Percentiles rank a stretch among this genome's conserved stretches.
These are phyloP conservation scores for Pythium biforme DNA, from an alignment of 352 stramenopile species.

Conservation along the genomic window DNA sequence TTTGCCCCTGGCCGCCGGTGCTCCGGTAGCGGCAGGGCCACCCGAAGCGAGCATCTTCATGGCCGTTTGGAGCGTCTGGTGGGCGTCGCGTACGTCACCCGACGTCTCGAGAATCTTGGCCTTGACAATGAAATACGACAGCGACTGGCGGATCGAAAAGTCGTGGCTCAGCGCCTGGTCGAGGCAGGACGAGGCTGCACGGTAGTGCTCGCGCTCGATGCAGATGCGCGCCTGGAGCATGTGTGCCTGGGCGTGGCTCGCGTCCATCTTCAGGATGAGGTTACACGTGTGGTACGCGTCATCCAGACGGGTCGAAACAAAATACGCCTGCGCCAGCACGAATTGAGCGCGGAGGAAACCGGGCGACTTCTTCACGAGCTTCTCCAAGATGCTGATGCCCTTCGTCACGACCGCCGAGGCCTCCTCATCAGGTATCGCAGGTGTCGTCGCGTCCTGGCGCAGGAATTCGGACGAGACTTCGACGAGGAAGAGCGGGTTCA, in stretches of 20 bases:
- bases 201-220: slow-evolving; percentile 76
- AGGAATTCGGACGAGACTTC: slow-evolving; percentile 86
- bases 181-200: slow-evolving; percentile 64
- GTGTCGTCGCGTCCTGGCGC: slow-evolving; percentile 33
- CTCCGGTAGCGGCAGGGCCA: not conserved
- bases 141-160: slow-evolving; percentile 82
- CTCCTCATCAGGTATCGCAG: slow-evolving; percentile 8
- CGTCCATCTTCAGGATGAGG: slow-evolving; percentile 80
- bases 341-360: slow-evolving; percentile 85
- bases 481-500: slow-evolving; percentile 89
- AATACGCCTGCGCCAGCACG: slow-evolving; percentile 80
- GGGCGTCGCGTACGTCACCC: slow-evolving; percentile 77
- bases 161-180: slow-evolving; percentile 89
- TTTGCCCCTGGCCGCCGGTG: slow-evolving; percentile 17
- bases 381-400: slow-evolving; percentile 80
- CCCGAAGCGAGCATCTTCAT: slow-evolving; percentile 54
- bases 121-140: slow-evolving; percentile 89
- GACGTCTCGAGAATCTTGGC: slow-evolving; percentile 76
- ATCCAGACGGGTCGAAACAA: slow-evolving; percentile 63
- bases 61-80: slow-evolving; percentile 72
- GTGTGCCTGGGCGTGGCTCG: slow-evolving; percentile 67
- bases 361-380: slow-evolving; percentile 78
- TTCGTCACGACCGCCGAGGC: slow-evolving; percentile 30
- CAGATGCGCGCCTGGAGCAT: slow-evolving; percentile 82
- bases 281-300: slow-evolving; percentile 80